phyloP scores from a whole-genome alignment of 176 grass and related monocot species.

The Neostapfia colusana region DNA sequence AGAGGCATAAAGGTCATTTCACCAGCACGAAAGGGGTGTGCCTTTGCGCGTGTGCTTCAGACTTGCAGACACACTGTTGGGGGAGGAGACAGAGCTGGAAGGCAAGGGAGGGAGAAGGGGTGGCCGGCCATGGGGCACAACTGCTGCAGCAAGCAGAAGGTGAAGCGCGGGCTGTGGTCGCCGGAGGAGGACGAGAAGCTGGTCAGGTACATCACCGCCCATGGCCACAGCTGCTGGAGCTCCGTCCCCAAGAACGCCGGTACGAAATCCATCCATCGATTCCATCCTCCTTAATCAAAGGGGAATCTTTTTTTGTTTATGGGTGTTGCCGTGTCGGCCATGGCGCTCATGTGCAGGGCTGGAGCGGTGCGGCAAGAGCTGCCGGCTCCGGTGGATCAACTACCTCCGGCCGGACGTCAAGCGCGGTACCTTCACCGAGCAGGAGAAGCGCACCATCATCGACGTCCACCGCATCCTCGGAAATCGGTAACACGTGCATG shows the following conservation, averaged over 20 bases:
- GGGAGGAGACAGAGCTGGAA: background rate
- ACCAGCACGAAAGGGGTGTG: conserved; percentile 27
- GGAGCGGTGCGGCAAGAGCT: conserved; percentile 99
- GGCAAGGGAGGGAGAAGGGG: background rate
- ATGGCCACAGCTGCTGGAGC: conserved; percentile 99
- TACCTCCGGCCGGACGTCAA: conserved; percentile 94
- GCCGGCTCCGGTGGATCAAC: conserved; percentile 97
- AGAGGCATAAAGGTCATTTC: conserved; percentile 48
- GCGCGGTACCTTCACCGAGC: conserved; percentile 79
- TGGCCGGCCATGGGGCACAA: conserved; percentile 76
- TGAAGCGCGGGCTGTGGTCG: conserved; percentile 97
- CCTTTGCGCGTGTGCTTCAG: conserved; percentile 25
- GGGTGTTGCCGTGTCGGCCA: no score
- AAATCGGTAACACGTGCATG: conserved; percentile 53
- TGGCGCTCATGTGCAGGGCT: conserved; percentile 46
- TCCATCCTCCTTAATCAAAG: background rate
- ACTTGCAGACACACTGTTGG: conserved; percentile 44
- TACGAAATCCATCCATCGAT: conserved; percentile 20
- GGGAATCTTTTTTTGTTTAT: conserved; percentile 8
- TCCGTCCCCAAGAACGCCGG: conserved; percentile 91
- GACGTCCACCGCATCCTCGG: conserved; percentile 98
- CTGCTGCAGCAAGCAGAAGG: conserved; percentile 99
- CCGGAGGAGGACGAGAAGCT: conserved; percentile 98
- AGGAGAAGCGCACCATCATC: conserved; percentile 91
- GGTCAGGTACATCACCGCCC: conserved; percentile 68